These are phyloP conservation scores for Neurospora sp. DNA, from an alignment of 495 filamentous ascomycete genomes.

Conservation along the genomic window DNA sequence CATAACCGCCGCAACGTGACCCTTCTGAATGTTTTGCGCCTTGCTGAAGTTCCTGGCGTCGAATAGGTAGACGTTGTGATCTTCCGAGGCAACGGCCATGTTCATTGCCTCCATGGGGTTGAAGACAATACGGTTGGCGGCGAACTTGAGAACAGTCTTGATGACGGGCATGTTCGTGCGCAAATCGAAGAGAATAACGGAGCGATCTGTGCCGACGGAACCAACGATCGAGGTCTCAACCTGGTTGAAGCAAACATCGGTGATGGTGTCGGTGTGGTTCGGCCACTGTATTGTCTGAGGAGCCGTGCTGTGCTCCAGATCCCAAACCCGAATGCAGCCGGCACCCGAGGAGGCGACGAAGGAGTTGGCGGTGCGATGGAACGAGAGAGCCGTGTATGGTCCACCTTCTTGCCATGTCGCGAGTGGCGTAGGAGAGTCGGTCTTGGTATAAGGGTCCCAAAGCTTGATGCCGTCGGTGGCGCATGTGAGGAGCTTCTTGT, in stretches of 20 bases:
- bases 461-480: constrained; percentile 82
- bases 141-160: constrained; percentile 67
- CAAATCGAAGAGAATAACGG: constrained; percentile 74
- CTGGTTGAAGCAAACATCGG: constrained; percentile 80
- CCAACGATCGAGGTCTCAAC: constrained; percentile 84
- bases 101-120: constrained; percentile 65
- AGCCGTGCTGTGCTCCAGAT: constrained; percentile 56
- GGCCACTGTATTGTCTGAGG: constrained; percentile 81
- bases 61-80: constrained; percentile 40
- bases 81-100: constrained; percentile 30
- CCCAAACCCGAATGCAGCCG: constrained; percentile 81
- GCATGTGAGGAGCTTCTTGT: constrained; percentile 81
- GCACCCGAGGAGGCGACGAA: constrained; percentile 69
- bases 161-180: constrained; percentile 67
- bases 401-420: constrained; percentile 74
- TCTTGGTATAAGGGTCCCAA: constrained; percentile 76
- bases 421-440: constrained; percentile 50
- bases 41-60: constrained; percentile 40
- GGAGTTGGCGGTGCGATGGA: constrained; percentile 60
- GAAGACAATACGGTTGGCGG: constrained; percentile 80
- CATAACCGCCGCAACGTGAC: constrained; percentile 95
- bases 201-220: constrained; percentile 73
- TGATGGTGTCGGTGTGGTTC: constrained; percentile 85
- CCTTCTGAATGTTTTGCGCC: constrained; percentile 72
- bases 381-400: constrained; percentile 75